Evolutionary conservation across 192 early-diverging fungal genomes (phyloP).

Genomic region (Rhizophlyctis rosea): DNA sequence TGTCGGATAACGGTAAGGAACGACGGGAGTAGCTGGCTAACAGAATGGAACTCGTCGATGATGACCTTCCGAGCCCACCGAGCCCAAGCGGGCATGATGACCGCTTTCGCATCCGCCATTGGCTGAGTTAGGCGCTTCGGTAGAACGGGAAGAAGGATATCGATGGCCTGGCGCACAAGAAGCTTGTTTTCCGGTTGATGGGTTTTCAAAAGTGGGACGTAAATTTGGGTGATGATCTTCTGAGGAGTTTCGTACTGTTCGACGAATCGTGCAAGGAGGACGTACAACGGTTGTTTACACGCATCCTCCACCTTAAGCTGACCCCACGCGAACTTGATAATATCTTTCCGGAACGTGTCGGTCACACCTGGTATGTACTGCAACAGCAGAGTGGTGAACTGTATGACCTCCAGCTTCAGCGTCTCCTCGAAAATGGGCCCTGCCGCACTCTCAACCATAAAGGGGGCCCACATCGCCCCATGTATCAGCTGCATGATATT

Average conservation of each 20-base stretch:
- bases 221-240: conserved; percentile 85
- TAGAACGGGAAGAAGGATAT: conserved; percentile 88
- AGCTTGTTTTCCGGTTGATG: conserved; percentile 85
- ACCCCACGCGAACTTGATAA: conserved; percentile 95
- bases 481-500: conserved; percentile 62
- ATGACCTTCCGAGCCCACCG: conserved; percentile 84
- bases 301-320: conserved; percentile 82
- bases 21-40: conserved; percentile 83
- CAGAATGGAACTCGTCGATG: conserved; percentile 85
- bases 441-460: conserved; percentile 40
- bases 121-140: conserved; percentile 71
- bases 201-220: conserved; percentile 79
- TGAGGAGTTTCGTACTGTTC: conserved; percentile 87
- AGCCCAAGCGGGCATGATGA: conserved; percentile 58
- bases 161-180: conserved; percentile 90
- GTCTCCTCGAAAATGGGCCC: conserved; percentile 31
- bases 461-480: conserved; percentile 56
- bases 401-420: conserved; percentile 77
- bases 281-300: conserved; percentile 94
- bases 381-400: conserved; percentile 84
- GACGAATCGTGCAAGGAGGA: conserved; percentile 88
- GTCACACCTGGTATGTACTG: conserved; percentile 76
- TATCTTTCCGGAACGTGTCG: conserved; percentile 76
- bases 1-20: conserved; percentile 91
- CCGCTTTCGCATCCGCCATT: conserved; percentile 2